These are phyloP conservation scores for Pythium periplocum DNA, from an alignment of 352 stramenopile genomes.

Conservation along the genomic window DNA sequence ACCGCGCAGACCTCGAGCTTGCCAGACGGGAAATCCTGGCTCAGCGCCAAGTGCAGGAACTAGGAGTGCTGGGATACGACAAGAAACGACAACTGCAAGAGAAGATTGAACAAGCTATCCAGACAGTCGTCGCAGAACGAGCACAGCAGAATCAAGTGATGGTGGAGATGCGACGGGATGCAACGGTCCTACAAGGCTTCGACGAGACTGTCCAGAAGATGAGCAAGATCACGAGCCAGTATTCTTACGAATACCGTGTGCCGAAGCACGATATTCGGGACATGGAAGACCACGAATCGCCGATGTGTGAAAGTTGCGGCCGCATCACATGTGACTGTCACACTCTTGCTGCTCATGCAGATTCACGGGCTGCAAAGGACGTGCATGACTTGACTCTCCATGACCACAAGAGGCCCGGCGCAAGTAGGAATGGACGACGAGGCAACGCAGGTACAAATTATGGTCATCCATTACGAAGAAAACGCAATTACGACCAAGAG, in stretches of 20 bases:
- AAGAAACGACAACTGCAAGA: slow-evolving; percentile 45
- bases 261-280: slow-evolving; percentile 58
- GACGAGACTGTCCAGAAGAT: slow-evolving; percentile 47
- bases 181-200: slow-evolving; percentile 36
- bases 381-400: neutral
- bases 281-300: slow-evolving; percentile 8
- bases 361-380: slow-evolving; percentile 8
- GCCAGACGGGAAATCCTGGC: slow-evolving; percentile 31
- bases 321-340: slow-evolving; percentile 50
- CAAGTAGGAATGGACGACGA: neutral
- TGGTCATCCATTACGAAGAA: slow-evolving; percentile 19
- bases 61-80: slow-evolving; percentile 49
- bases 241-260: slow-evolving; percentile 52
- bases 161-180: slow-evolving; percentile 38
- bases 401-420: neutral
- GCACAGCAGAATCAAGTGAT: slow-evolving; percentile 37
- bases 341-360: neutral
- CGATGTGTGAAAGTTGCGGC: slow-evolving; percentile 44
- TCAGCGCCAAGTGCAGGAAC: slow-evolving; percentile 38
- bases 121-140: slow-evolving; percentile 21
- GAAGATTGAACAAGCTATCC: slow-evolving; percentile 33
- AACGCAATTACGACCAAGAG: slow-evolving; percentile 19
- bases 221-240: slow-evolving; percentile 42
- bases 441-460: slow-evolving; percentile 10
- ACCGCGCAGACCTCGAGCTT: slow-evolving; percentile 31